Base-by-base conservation (phyloP, 345 rosid genomes). In the Syzygium grande region DNA sequence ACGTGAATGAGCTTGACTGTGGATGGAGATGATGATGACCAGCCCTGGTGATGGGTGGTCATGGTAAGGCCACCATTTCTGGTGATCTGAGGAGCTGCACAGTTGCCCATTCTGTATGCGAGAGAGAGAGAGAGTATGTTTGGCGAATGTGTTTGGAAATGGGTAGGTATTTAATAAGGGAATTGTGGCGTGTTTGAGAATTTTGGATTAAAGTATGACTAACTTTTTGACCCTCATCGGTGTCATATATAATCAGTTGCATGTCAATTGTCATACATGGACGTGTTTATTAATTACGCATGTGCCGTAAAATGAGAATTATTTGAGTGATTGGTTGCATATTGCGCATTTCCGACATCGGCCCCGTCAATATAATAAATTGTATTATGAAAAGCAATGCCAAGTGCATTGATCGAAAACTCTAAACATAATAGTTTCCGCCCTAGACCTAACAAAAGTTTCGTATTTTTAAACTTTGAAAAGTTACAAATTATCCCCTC, bases 1-100 rank as follows among this genome's bases (percentile, higher is more conserved):
- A 79, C 7, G 83, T 89, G 87, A 25, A 93, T 88, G 3, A 93
- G 85, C 51, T 91, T 90, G 87, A 87, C 86, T 1, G 93, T 90
- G 61, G 89, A 49, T 13, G 87, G 92, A 84, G 89, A 88, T 30
- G 93, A 80, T 61, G 80, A 9, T 73, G 22, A 22, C 80, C 80
- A 9, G 14, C 25, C 5, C 38, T 19, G 80, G 22, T 34, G 49
- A 73, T n/a, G n/a, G n/a, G n/a, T n/a, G n/a, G n/a, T n/a, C n/a
- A n/a, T n/a, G n/a, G n/a, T n/a, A n/a, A n/a, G n/a, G n/a, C n/a
- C n/a, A n/a, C n/a, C n/a, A n/a, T 73, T 73, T 73, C 80, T 73
- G 1, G 49, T 73, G 49, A 73, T 41, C 49, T 73, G 46, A 14
- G 46, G 80, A 34, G 80, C 27, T 17, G 49, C 80, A 34, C 80